Percentiles rank a stretch among this genome's conserved stretches.
phyloP scores from a whole-genome alignment of 2,329 filamentous ascomycete genomes.

The Fusarium albosuccineum region DNA sequence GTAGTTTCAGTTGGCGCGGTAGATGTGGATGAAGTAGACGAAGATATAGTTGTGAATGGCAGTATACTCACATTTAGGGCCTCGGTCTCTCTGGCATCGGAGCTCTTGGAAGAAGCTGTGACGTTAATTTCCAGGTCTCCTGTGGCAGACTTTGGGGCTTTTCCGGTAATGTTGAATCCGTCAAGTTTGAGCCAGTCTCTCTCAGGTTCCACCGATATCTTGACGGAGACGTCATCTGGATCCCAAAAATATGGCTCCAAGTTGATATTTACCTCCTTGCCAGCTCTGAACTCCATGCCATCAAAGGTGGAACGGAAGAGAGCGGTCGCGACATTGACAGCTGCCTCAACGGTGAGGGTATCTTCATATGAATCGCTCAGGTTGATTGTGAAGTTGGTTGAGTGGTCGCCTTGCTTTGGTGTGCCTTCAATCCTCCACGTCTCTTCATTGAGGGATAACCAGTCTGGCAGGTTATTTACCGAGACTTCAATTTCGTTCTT shows the following conservation, averaged over 20 bases:
- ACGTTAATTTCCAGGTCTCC: conserved; percentile 51
- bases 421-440: conserved; percentile 75
- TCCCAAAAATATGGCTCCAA: conserved; percentile 58
- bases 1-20: conserved; percentile 36
- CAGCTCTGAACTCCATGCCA: conserved; percentile 56
- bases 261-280: conserved; percentile 58
- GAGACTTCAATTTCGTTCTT: conserved; percentile 66
- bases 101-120: conserved; percentile 51
- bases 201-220: conserved; percentile 52
- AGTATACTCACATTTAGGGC: conserved; percentile 54
- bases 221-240: conserved; percentile 54
- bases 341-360: conserved; percentile 67
- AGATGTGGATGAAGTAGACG: conserved; percentile 38
- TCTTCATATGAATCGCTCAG: conserved; percentile 72
- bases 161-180: conserved; percentile 56
- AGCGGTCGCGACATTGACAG: conserved; percentile 52
- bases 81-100: conserved; percentile 53
- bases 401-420: conserved; percentile 68
- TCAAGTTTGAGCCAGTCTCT: conserved; percentile 60
- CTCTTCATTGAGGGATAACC: conserved; percentile 75
- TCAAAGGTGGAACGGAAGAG: conserved; percentile 58
- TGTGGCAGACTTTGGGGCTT: conserved; percentile 53
- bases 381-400: conserved; percentile 72
- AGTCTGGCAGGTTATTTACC: conserved; percentile 69
- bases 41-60: conserved; percentile 40